phyloP scores from a whole-genome alignment of 2,329 filamentous ascomycete genomes.

The Trichoderma sp. region DNA sequence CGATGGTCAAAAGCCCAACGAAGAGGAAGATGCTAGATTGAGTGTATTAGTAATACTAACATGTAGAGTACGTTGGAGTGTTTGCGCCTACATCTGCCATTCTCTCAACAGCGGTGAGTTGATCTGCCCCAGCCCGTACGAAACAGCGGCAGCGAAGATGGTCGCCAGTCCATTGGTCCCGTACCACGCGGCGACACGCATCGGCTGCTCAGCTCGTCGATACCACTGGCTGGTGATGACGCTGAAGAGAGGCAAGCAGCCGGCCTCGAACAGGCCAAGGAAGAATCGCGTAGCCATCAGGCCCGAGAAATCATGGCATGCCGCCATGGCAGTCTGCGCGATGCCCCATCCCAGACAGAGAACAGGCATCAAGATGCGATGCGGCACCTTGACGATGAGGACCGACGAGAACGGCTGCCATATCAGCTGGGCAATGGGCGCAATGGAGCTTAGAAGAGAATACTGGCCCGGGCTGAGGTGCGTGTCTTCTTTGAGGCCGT shows the following conservation, averaged over 20 bases:
- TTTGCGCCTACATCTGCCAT: constrained; percentile 31
- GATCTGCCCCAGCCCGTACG: constrained; percentile 60
- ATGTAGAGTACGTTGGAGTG: neutral
- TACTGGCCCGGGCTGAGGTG: constrained; percentile 56
- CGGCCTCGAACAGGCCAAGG: constrained; percentile 53
- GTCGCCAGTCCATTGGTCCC: constrained; percentile 60
- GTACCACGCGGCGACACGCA: constrained; percentile 68
- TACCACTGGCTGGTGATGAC: constrained; percentile 54
- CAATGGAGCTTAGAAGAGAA: constrained; percentile 58
- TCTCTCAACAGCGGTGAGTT: constrained; percentile 31
- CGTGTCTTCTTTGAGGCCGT: constrained; percentile 53
- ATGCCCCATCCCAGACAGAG: constrained; percentile 50
- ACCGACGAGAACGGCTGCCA: constrained; percentile 63
- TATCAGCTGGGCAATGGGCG: constrained; percentile 59
- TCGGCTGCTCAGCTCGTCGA: constrained; percentile 57
- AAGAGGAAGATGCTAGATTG: constrained; percentile 54
- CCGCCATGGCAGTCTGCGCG: constrained; percentile 49
- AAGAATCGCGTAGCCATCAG: constrained; percentile 54
- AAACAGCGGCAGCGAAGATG: constrained; percentile 57
- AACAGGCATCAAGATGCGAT: constrained; percentile 58
- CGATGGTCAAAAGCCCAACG: constrained; percentile 61
- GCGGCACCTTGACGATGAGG: constrained; percentile 63
- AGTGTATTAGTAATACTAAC: neutral
- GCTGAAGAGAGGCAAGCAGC: constrained; percentile 51
- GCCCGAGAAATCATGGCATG: constrained; percentile 49